Evolutionary conservation across 805 yeast species (phyloP).

Genomic region (Cyberlindnera maritima): DNA sequence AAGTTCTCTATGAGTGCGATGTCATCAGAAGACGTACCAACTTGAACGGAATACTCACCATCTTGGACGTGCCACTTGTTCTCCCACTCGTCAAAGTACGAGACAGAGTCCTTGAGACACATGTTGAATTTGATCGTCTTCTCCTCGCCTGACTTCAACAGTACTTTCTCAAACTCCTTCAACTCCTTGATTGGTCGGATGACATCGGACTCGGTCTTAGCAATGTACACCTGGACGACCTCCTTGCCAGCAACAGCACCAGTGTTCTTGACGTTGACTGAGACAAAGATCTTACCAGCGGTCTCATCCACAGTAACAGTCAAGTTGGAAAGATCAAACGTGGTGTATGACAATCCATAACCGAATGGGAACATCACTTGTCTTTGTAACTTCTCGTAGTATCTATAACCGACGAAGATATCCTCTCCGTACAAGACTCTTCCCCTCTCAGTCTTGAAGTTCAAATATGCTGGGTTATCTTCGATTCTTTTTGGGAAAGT

Average conservation of each 20-base stretch:
- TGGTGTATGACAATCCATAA: slow-evolving; percentile 59
- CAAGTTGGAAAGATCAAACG: slow-evolving; percentile 41
- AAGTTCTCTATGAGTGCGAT: slow-evolving; percentile 24
- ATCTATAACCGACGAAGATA: slow-evolving; percentile 62
- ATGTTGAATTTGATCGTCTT: slow-evolving; percentile 35
- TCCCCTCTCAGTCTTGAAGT: slow-evolving; percentile 50
- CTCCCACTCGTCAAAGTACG: slow-evolving; percentile 49
- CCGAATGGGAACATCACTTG: slow-evolving; percentile 60
- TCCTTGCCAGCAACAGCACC: slow-evolving; percentile 53
- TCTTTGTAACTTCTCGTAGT: slow-evolving; percentile 49
- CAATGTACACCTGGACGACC: slow-evolving; percentile 53
- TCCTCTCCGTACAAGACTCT: slow-evolving; percentile 61
- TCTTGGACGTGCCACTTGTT: slow-evolving; percentile 50
- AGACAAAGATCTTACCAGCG: slow-evolving; percentile 25
- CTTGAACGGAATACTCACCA: slow-evolving; percentile 49
- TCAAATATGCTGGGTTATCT: slow-evolving; percentile 57
- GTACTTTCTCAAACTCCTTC: slow-evolving; percentile 53
- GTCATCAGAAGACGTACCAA: slow-evolving; percentile 41
- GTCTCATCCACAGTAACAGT: slow-evolving; percentile 30
- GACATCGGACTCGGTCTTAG: slow-evolving; percentile 32
- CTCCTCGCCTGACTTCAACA: slow-evolving; percentile 42
- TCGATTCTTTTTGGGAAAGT: slow-evolving; percentile 49
- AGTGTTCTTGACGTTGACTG: slow-evolving; percentile 44
- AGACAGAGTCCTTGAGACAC: slow-evolving; percentile 46
- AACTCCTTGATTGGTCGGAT: slow-evolving; percentile 58